Evolutionary conservation across 495 filamentous ascomycete species (phyloP).

Genomic region (Talaromyces proteolyticus): DNA sequence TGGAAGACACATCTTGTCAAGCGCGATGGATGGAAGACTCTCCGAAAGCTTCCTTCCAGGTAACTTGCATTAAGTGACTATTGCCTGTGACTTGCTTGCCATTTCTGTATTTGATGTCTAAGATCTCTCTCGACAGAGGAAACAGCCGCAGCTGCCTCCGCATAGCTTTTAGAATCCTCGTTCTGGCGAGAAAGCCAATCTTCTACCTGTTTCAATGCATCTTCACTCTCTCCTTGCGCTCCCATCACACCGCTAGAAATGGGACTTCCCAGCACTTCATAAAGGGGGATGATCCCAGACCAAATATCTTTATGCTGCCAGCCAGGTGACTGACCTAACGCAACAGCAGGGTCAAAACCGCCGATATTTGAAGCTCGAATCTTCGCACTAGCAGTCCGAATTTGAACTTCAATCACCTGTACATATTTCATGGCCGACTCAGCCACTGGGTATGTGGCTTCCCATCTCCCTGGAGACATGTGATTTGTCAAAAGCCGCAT

Average conservation of each 20-base stretch:
- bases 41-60: too few species aligned
- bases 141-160: background rate
- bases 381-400: background rate
- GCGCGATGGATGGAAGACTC: too few species aligned
- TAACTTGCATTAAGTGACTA: too few species aligned
- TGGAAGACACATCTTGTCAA: too few species aligned
- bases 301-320: conserved; percentile 1
- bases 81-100: background rate
- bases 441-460: conserved; percentile 1
- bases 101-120: background rate
- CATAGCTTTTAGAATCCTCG: background rate
- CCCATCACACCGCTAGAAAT: conserved; percentile 1
- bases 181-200: background rate
- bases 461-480: background rate
- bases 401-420: conserved; percentile 3
- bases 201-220: background rate
- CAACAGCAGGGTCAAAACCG: background rate
- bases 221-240: background rate
- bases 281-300: background rate
- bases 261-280: background rate
- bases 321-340: background rate
- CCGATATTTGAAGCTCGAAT: background rate
- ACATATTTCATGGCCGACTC: background rate
- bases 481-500: conserved; percentile 5
- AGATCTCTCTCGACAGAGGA: background rate